Conservation (phyloP, 331 rosid genomes). For the Quercus tomentella region DNA sequence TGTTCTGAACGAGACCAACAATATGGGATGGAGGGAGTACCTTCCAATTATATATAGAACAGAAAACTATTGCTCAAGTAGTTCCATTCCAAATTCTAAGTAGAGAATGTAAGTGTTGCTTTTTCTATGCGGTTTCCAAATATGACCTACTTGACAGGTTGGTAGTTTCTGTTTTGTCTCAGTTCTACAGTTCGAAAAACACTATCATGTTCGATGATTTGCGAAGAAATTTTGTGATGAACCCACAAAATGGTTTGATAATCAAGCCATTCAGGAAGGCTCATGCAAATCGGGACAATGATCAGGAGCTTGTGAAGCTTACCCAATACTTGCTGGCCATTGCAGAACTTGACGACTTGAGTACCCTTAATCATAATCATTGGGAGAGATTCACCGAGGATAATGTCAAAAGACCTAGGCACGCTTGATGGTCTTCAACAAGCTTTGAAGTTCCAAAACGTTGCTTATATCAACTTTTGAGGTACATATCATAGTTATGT, state of each 20-base stretch:
- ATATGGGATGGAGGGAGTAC: too few species aligned
- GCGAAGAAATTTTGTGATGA: constrained; percentile 7
- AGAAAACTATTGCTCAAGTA: neutral
- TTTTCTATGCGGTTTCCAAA: neutral
- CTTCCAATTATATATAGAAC: neutral
- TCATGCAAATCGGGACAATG: constrained; percentile 79
- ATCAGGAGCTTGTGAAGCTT: constrained; percentile 85
- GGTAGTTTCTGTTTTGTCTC: constrained; percentile 32
- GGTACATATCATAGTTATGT: neutral
- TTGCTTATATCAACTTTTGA: neutral
- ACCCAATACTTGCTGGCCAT: constrained; percentile 86
- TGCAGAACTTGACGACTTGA: constrained; percentile 87
- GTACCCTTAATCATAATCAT: constrained; percentile 56
- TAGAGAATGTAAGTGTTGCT: neutral
- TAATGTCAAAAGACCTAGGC: constrained; percentile 78
- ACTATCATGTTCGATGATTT: constrained; percentile 38
- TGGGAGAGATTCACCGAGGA: constrained; percentile 74
- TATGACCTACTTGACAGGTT: constrained; percentile 9
- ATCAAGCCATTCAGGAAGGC: constrained; percentile 98
- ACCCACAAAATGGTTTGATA: constrained; percentile 84
- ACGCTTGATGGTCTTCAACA: constrained; percentile 20
- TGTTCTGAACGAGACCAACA: too few species aligned
- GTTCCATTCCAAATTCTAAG: neutral
- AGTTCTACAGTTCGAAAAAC: constrained; percentile 76
- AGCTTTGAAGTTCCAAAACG: neutral